A percentile compares a stretch with the other conserved stretches of the same genome.
phyloP scores from a whole-genome alignment of 805 yeast genomes.

The Pichia exigua region DNA sequence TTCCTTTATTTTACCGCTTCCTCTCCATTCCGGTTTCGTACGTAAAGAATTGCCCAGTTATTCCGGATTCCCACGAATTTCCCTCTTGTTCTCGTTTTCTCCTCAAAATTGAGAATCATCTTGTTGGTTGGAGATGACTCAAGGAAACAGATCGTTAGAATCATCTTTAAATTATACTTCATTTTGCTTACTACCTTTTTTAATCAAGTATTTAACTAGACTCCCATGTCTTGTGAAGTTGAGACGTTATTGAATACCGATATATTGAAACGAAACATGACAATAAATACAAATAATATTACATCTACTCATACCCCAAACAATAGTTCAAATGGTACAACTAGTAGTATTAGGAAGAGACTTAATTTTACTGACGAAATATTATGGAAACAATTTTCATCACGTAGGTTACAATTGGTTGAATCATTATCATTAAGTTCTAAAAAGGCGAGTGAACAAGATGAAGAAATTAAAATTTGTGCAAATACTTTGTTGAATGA shows the following conservation, averaged over 20 bases:
- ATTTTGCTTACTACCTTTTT: no score
- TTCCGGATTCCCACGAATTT: no score
- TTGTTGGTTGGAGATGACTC: no score
- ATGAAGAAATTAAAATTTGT: slow-evolving; percentile 66
- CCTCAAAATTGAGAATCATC: no score
- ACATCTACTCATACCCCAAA: not conserved
- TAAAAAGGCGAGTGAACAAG: slow-evolving; percentile 89
- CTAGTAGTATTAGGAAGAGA: slow-evolving; percentile 42
- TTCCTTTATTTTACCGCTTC: no score
- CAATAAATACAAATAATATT: not conserved
- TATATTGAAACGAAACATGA: not conserved
- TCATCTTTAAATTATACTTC: not conserved
- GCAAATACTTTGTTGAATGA: slow-evolving; percentile 73
- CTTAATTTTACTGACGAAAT: slow-evolving; percentile 74
- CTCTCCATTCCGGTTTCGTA: no score
- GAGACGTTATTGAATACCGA: not conserved
- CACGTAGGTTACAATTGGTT: slow-evolving; percentile 80
- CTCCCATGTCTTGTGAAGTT: not conserved
- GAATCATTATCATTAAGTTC: slow-evolving; percentile 55
- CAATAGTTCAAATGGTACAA: slow-evolving; percentile 25
- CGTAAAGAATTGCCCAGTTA: no score
- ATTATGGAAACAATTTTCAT: slow-evolving; percentile 86
- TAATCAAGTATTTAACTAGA: no score
- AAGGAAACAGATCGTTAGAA: no score
- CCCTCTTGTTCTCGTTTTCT: no score